Base-by-base conservation (phyloP, 306 rosid genomes). In the Sicyos edulis region DNA sequence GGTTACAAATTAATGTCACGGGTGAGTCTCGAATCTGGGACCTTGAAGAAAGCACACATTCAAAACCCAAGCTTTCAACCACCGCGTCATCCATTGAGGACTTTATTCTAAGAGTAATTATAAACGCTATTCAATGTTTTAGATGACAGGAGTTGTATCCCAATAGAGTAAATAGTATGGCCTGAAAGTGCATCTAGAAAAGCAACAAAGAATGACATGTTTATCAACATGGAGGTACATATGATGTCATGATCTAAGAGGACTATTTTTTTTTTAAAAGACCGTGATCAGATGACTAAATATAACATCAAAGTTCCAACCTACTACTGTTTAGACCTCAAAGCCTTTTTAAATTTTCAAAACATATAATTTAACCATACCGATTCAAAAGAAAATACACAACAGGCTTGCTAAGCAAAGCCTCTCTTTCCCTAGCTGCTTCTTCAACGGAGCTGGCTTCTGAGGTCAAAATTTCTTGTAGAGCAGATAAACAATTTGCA, bases 381-480 rank as follows among this genome's bases (percentile, higher is more conserved):
- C 99, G 88, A 76, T 95, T 95, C 84, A 95, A 66, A 81, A 95
- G 54, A 85, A 85, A 80, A 84, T 85, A 95, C 74, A 95, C 83
- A 70, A 86, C 57, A 29, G 95, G 88, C 89, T 95, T 95, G 92
- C 97, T 89, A 60, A 87, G 96, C 77, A 95, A 82, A 75, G 79
- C 66, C 85, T 95, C 99, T 87, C 96, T 86, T 75, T 95, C 99
- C 87, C 92, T 87, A 60, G 90, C 79, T 54, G 91, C 96, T 85
- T 88, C 99, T 85, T 95, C 99, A 40, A 96, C 84, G 4, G 87
- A 70, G 67, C 91, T 81, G 71, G 92, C 92, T 84, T 89, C 97
- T 80, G 85, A 83, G 70, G 89, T 85, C 96, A 92, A 95, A 82
- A 95, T 95, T 86, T 95, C 99, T 95, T 95, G 96, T 42, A 95